These are phyloP conservation scores for Penicillium steckii DNA, from an alignment of 495 filamentous ascomycete genomes.

Conservation along the genomic window DNA sequence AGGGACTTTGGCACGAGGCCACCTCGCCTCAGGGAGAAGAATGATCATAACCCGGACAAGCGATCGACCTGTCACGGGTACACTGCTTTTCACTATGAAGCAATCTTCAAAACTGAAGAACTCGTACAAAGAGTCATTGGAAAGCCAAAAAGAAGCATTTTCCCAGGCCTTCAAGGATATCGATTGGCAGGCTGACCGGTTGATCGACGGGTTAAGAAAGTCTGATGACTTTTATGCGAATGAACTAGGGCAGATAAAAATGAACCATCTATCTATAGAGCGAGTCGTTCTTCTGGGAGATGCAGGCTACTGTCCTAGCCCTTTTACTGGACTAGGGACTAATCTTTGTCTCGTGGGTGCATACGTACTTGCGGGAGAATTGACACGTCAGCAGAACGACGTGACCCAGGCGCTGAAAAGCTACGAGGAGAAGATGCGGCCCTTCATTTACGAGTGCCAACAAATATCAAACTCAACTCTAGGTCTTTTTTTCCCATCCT, in stretches of 20 bases:
- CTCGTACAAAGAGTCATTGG: background rate
- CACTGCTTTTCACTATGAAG: slow-evolving; percentile 2
- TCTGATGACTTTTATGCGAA: slow-evolving; percentile 52
- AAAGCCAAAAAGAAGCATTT: slow-evolving; percentile 39
- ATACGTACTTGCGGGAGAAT: slow-evolving; percentile 54
- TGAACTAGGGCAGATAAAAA: slow-evolving; percentile 34
- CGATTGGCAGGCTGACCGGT: slow-evolving; percentile 41
- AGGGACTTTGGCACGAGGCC: slow-evolving; percentile 31
- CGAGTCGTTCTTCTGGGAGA: slow-evolving; percentile 55
- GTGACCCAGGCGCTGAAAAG: slow-evolving; percentile 30
- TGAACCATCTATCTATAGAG: slow-evolving; percentile 43
- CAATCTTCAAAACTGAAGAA: background rate
- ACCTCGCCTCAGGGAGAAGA: slow-evolving; percentile 20
- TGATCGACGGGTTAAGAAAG: slow-evolving; percentile 37
- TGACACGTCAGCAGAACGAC: slow-evolving; percentile 15
- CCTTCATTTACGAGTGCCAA: slow-evolving; percentile 31
- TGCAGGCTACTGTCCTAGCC: slow-evolving; percentile 50
- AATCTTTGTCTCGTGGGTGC: slow-evolving; percentile 45
- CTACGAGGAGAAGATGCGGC: slow-evolving; percentile 42
- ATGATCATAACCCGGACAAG: slow-evolving; percentile 3
- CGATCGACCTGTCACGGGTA: background rate
- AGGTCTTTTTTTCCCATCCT: background rate
- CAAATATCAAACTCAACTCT: background rate
- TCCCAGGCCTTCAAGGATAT: slow-evolving; percentile 38
- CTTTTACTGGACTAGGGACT: slow-evolving; percentile 51